Base-by-base conservation (phyloP, 2,329 filamentous ascomycete genomes). In the Penicillium sp. region DNA sequence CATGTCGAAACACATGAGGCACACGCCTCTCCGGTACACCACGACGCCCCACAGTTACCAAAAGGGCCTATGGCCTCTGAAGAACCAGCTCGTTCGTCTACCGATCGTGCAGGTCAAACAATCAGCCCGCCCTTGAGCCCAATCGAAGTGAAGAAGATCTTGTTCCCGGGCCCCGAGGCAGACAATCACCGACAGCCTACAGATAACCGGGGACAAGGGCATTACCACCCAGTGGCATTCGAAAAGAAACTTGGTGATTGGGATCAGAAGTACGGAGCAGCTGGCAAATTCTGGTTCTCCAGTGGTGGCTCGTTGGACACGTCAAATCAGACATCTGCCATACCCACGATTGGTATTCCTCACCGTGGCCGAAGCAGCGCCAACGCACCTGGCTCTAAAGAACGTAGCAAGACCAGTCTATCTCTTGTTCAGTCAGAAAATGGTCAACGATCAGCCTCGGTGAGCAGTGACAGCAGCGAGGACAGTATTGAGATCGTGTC, bases 221-320 rank as follows among this genome's bases (percentile, higher is more conserved):
- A 75, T 45, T 85, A 83, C 60, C 71, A 76, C 38, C 79, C 82
- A 0, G 71, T 85, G 8, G 61, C 68, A 9, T 86, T 86, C 64
- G 77, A 76, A 58, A 71, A 73, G 35, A 77, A 75, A 48, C 65
- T 83, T 52, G 71, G 72, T 38, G 61, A 74, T 25, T 77, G 79
- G 52, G 79, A 83, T 63, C 71, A 78, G 23, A 85, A 83, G 62
- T 86, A 85, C 67, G 72, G 75, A 39, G 55, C 71, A 44, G 68
- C 74, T 32, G 80, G 80, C 9, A 78, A 76, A 46, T 82, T 76
- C 54, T 73, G 71, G 61, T 76, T 77, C 44, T 57, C 63, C 18
- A 49, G 60, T 32, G 53, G 58, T 10, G 52, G 44, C 4, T 45
- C 53, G 12, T 41, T 27, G 9, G 37, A 56, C 15, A 50, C 39